A percentile compares a stretch with the other conserved stretches of the same genome.
Evolutionary conservation across 352 stramenopile genomes (phyloP).

Genomic region (Phytophthora pseudosyringae): DNA sequence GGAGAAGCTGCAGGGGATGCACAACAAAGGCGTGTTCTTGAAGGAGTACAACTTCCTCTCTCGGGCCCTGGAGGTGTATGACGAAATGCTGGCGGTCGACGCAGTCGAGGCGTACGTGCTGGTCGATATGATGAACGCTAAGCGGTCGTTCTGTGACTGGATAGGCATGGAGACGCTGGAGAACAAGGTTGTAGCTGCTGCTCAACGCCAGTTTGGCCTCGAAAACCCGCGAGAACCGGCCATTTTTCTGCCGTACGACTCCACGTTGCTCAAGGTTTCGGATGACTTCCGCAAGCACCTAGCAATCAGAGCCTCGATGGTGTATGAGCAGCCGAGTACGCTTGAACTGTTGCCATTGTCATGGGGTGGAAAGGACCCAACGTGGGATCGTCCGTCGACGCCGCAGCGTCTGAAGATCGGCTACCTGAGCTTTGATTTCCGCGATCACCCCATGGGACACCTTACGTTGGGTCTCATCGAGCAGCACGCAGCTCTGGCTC

Average conservation of each 20-base stretch:
- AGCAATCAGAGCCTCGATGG: constrained; percentile 33
- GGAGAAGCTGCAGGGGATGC: constrained; percentile 42
- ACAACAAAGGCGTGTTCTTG: constrained; percentile 83
- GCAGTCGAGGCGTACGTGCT: constrained; percentile 48
- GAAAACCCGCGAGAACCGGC: constrained; percentile 2
- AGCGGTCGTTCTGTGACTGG: constrained; percentile 72
- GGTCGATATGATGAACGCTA: constrained; percentile 55
- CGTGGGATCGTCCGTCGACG: constrained; percentile 23
- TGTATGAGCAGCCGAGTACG: constrained; percentile 46
- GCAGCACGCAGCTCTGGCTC: constrained; percentile 55
- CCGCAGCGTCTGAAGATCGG: constrained; percentile 68
- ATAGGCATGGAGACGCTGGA: constrained; percentile 54
- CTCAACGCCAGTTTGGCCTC: constrained; percentile 26
- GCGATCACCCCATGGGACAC: constrained; percentile 94
- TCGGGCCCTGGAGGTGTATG: constrained; percentile 49
- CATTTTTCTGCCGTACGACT: constrained; percentile 73
- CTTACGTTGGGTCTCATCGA: constrained; percentile 88
- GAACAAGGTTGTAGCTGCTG: constrained; percentile 42
- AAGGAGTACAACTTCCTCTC: constrained; percentile 48
- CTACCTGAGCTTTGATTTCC: constrained; percentile 92
- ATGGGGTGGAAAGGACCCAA: constrained; percentile 16
- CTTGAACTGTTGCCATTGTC: constrained; percentile 39
- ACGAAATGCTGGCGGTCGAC: constrained; percentile 46
- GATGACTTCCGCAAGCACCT: constrained; percentile 57
- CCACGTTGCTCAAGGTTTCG: constrained; percentile 63